Evolutionary conservation across 177 flowering plant genomes (phyloP), one percentile per base, ranked within the genome.

Genomic region (Vitis hybrid): DNA sequence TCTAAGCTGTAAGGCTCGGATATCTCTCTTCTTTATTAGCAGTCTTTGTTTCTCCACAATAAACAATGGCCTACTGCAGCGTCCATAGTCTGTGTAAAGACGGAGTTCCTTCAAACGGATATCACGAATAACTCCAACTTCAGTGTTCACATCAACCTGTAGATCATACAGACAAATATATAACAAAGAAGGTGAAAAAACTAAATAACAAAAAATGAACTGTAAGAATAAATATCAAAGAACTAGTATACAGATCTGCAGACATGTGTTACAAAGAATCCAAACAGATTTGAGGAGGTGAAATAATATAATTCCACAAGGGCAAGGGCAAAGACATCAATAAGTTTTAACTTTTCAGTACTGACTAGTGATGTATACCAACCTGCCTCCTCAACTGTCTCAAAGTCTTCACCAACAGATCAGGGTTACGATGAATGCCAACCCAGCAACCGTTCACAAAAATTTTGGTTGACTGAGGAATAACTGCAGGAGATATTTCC

Each of bases 361-460:
- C 45, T 39, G 7, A 26, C 8, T 39, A 39, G 8, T 39, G 0
- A 5, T 2, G 39, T 6, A 73, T 19, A 76, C 88, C 72, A 5
- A 95, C 99, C 89, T 85, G 82, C 80, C 99, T 83, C 62, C 99
- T 85, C 62, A 96, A 80, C 64, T 83, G 84, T 65, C 95, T 84
- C 75, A 96, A 74, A 8, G 98, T 96, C 68, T 76, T 86, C 70
- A 96, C 99, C 86, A 96, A 80, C 85, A 88, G 83, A 50, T 96
- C 97, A 63, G 98, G 99, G 63, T 92, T 85, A n/a, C 99, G 98
- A 76, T 96, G 98, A 64, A 96, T 88, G 48, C 99, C 99, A 76
- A 96, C 97, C 99, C 99, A 96, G 70, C 95, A 87, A 71, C 99
- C 99, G 78, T 96, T 96, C 65, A 96, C 98, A 82, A 96, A 96